These are phyloP conservation scores for Rhizopus stolonifer DNA, from an alignment of 371 early-diverging fungal genomes.

Conservation along the genomic window DNA sequence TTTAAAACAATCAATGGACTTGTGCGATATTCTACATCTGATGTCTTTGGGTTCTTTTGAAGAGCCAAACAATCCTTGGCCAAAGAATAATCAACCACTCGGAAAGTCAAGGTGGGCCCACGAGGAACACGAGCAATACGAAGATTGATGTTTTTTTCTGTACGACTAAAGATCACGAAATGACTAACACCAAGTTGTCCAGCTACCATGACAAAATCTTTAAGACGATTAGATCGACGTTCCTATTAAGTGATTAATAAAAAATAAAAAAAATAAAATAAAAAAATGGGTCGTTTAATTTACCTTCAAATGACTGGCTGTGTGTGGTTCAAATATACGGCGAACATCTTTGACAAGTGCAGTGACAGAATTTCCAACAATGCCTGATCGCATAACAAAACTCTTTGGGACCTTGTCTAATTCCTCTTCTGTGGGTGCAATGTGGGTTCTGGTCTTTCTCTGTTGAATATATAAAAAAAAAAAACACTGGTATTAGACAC, in stretches of 20 bases:
- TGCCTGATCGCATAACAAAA: conserved; percentile 93
- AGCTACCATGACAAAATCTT: conserved; percentile 91
- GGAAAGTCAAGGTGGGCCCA: conserved; percentile 94
- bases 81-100: conserved; percentile 80
- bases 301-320: conserved; percentile 41
- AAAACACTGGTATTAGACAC: too few species aligned
- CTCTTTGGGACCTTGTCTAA: conserved; percentile 76
- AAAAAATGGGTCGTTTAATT: neutral
- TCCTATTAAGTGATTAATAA: too few species aligned
- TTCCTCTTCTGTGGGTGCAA: conserved; percentile 45
- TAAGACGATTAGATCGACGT: conserved; percentile 86
- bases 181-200: conserved; percentile 88
- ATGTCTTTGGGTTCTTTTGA: conserved; percentile 81
- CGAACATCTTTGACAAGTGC: conserved; percentile 85
- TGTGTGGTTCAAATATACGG: conserved; percentile 89
- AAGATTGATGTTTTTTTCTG: conserved; percentile 81
- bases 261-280: neutral
- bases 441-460: conserved; percentile 62
- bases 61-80: conserved; percentile 79
- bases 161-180: conserved; percentile 84
- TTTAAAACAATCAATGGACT: conserved; percentile 91
- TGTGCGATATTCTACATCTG: conserved; percentile 72
- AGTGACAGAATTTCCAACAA: conserved; percentile 71
- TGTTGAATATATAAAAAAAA: conserved; percentile 12
- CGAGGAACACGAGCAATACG: conserved; percentile 86